Evolutionary conservation across 2,329 filamentous ascomycete genomes (phyloP).

Genomic region (Colletotrichum higginsianum): DNA sequence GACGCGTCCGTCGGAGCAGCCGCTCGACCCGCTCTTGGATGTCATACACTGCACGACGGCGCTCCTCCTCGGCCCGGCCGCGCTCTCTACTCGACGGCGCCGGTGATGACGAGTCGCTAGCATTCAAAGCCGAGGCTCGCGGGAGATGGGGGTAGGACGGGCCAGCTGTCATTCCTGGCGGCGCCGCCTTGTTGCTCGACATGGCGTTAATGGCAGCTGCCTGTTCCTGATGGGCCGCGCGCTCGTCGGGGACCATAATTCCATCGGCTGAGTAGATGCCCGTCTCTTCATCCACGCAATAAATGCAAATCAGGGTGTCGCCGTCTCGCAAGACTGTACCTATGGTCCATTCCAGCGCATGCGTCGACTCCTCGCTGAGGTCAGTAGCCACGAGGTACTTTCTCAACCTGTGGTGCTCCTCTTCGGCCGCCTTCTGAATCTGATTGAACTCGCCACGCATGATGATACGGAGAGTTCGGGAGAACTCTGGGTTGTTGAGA

Average conservation of each 20-base stretch:
- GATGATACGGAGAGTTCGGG: slow-evolving; percentile 90
- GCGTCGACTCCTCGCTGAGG: slow-evolving; percentile 92
- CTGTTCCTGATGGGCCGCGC: slow-evolving; percentile 82
- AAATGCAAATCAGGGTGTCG: slow-evolving; percentile 93
- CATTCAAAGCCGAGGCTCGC: slow-evolving; percentile 54
- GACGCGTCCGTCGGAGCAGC: slow-evolving; percentile 87
- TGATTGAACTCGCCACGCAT: slow-evolving; percentile 88
- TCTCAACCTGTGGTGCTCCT: slow-evolving; percentile 82
- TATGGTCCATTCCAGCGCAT: slow-evolving; percentile 97
- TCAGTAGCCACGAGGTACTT: slow-evolving; percentile 98
- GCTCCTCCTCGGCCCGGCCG: slow-evolving; percentile 80
- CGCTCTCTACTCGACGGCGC: slow-evolving; percentile 65
- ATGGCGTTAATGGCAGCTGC: slow-evolving; percentile 79
- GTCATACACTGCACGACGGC: slow-evolving; percentile 83
- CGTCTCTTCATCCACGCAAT: slow-evolving; percentile 91
- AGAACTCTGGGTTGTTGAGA: slow-evolving; percentile 80
- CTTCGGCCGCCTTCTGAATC: slow-evolving; percentile 83
- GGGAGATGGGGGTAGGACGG: slow-evolving; percentile 51
- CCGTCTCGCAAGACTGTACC: slow-evolving; percentile 95
- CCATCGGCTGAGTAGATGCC: slow-evolving; percentile 66
- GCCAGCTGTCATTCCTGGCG: slow-evolving; percentile 44
- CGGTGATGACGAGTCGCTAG: slow-evolving; percentile 58
- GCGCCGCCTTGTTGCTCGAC: slow-evolving; percentile 56
- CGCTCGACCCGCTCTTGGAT: slow-evolving; percentile 90
- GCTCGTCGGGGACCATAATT: slow-evolving; percentile 78